These are phyloP conservation scores for Blastocystis sp. DNA, from an alignment of 352 stramenopile species.

Conservation along the genomic window DNA sequence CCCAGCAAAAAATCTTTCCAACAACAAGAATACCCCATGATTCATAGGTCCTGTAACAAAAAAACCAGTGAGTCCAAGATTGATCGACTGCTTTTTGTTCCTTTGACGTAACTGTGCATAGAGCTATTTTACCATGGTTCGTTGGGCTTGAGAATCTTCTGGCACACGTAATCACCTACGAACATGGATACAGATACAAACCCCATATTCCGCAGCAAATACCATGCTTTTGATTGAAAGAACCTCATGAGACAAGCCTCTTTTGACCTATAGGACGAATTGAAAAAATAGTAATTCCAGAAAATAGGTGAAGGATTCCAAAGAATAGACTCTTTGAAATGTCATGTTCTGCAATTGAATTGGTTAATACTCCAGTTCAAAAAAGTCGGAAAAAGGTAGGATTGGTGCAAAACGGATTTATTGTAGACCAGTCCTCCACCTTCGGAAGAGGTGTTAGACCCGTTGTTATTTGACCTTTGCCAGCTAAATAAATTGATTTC, in stretches of 20 bases:
- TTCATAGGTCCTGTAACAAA: slow-evolving; percentile 55
- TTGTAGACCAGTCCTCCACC: background rate
- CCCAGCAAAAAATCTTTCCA: slow-evolving; percentile 50
- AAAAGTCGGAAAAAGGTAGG: background rate
- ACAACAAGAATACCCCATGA: slow-evolving; percentile 28
- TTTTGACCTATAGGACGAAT: background rate
- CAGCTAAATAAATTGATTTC: background rate
- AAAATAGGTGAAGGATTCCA: background rate
- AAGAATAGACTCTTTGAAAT: background rate
- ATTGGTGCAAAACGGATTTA: background rate
- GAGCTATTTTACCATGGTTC: background rate
- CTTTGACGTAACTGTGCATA: background rate
- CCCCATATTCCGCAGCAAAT: slow-evolving; percentile 31
- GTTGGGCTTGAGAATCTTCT: slow-evolving; percentile 38
- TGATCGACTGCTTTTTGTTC: slow-evolving; percentile 44
- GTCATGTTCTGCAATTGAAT: background rate
- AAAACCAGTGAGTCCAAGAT: slow-evolving; percentile 54
- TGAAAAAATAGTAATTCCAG: background rate
- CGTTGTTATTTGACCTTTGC: background rate
- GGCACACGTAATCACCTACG: slow-evolving; percentile 3
- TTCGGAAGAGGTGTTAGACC: background rate
- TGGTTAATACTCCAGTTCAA: background rate
- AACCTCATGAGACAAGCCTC: background rate
- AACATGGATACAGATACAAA: slow-evolving; percentile 57
- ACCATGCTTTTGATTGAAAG: slow-evolving; percentile 37